These are phyloP conservation scores for Hypoxylon sp. DNA, from an alignment of 2,329 filamentous ascomycete species.

Conservation along the genomic window DNA sequence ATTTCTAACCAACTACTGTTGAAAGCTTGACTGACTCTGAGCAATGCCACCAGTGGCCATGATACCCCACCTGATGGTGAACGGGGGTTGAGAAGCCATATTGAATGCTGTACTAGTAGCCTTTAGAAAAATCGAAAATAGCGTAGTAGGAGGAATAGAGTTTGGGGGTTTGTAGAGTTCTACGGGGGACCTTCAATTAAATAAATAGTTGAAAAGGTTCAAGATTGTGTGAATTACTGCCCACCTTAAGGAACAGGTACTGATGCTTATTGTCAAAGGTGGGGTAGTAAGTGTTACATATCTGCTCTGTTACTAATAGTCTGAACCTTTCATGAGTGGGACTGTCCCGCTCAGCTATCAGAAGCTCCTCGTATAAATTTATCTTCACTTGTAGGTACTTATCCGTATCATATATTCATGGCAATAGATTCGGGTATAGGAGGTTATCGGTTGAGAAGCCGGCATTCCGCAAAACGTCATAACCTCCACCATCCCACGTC, in stretches of 20 bases:
- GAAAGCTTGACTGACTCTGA: slow-evolving; percentile 62
- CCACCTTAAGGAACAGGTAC: background rate
- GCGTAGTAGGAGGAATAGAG: background rate
- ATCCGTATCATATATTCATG: background rate
- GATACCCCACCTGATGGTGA: slow-evolving; percentile 71
- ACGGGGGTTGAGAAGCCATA: slow-evolving; percentile 62
- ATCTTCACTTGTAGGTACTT: slow-evolving; percentile 3
- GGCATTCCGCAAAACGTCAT: background rate
- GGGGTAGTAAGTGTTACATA: slow-evolving; percentile 21
- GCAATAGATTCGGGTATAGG: slow-evolving; percentile 9
- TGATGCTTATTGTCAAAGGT: slow-evolving; percentile 24
- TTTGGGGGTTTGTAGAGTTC: background rate
- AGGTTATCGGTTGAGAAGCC: slow-evolving; percentile 15
- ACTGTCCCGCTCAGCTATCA: background rate
- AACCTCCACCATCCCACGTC: slow-evolving; percentile 10
- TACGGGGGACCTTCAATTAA: background rate
- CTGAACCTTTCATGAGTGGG: background rate
- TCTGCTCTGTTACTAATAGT: background rate
- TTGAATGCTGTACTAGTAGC: slow-evolving; percentile 37
- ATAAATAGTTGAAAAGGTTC: background rate
- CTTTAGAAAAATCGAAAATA: slow-evolving; percentile 9
- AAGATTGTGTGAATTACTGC: background rate
- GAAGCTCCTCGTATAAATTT: background rate
- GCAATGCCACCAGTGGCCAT: slow-evolving; percentile 74
- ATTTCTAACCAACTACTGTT: background rate